phyloP scores from a whole-genome alignment of 2,329 filamentous ascomycete species.

The Colletotrichum chlorophyti region DNA sequence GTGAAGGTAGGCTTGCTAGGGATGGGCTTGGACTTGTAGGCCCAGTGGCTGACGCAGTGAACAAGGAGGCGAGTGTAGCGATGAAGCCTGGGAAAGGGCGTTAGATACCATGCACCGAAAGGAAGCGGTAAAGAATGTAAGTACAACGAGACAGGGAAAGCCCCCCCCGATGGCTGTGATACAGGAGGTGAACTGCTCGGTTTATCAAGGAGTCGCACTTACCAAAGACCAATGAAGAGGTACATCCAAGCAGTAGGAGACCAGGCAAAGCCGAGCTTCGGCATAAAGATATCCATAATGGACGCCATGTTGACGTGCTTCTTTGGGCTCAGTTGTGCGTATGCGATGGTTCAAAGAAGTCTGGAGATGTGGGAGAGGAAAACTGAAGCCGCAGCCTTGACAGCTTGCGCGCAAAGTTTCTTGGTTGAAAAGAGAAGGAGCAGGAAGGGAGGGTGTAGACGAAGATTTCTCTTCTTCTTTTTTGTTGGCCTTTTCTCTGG shows the following conservation, averaged over 20 bases:
- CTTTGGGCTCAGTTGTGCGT: neutral
- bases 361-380: neutral
- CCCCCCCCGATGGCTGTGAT: too few species aligned
- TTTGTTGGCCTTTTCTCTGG: too few species aligned
- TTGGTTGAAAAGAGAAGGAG: neutral
- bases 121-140: too few species aligned
- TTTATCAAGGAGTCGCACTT: conserved; percentile 38
- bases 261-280: conserved; percentile 25
- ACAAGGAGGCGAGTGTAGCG: conserved; percentile 86
- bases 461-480: neutral
- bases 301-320: conserved; percentile 9
- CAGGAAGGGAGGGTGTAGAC: neutral
- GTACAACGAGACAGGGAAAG: neutral
- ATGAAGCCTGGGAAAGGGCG: conserved; percentile 68
- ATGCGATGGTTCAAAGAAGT: neutral
- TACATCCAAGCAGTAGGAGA: conserved; percentile 28
- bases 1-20: conserved; percentile 82
- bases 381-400: neutral
- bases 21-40: conserved; percentile 83
- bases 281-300: conserved; percentile 26
- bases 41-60: conserved; percentile 86
- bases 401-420: neutral
- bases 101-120: too few species aligned
- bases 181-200: neutral
- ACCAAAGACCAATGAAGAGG: conserved; percentile 48